Evolutionary conservation across 1,284 basidiomycete species (phyloP), one percentile per base, ranked within the genome.

Genomic region (Puccinia coronata): DNA sequence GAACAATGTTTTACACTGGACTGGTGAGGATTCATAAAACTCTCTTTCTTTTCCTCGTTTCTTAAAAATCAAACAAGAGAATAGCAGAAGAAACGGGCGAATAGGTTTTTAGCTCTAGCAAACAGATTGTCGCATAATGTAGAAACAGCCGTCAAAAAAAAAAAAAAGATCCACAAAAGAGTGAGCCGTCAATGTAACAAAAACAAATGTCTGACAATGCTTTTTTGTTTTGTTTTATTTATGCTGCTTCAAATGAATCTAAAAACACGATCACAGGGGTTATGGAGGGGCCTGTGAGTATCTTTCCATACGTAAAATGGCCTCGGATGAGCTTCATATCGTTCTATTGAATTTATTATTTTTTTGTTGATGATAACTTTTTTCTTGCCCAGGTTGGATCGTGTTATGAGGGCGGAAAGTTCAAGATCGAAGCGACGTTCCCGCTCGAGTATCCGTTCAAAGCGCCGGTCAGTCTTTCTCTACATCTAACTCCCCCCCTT

Each of bases 361-460:
- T 72, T 12, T 25, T 43, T 39, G 12, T 1, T 8, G 20, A 31
- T 72, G 28, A 25, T 43, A n/a, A n/a, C n/a, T n/a, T n/a, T n/a
- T n/a, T 20, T n/a, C 16, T 23, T 49, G 18, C 8, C 12, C n/a
- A 71, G 69, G 28, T 53, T 16, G 69, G 69, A 71, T 71, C 69
- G 41, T 71, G 69, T 53, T 71, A 49, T n/a, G 63, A 55, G 57
- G 77, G 77, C 34, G 77, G 77, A 59, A 63, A 67, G 43, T 75
- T 79, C 31, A 76, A 79, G 80, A 80, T 86, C 49, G 83, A 84
- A 72, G 73, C 86, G 25, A 85, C 86, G 47, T 86, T 86, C 73
- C 85, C 86, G 59, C 82, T 84, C 74, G 86, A 86, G 79, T 86
- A 86, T 80, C 86, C 86, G 6, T 86, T 86, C 83, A 86, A 86